Evolutionary conservation across 768 basidiomycete genomes (phyloP).

Genomic region (Phanerodontia chrysosporium): DNA sequence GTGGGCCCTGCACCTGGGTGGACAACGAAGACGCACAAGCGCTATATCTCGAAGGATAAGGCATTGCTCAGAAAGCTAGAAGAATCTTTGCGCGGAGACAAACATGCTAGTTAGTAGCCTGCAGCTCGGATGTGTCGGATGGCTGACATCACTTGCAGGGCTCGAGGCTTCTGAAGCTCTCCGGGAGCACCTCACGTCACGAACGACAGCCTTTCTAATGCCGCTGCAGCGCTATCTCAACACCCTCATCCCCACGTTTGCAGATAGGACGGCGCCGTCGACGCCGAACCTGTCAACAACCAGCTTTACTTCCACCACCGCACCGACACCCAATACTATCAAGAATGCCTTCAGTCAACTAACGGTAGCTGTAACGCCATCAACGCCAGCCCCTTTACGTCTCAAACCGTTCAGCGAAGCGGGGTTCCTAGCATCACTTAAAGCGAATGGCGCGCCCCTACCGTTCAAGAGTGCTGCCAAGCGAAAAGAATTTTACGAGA

Average conservation of each 20-base stretch:
- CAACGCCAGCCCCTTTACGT: constrained; percentile 27
- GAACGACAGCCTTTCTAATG: constrained; percentile 82
- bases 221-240: constrained; percentile 91
- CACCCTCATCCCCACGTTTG: constrained; percentile 73
- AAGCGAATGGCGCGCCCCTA: constrained; percentile 61
- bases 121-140: background rate
- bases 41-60: constrained; percentile 84
- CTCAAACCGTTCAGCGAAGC: constrained; percentile 68
- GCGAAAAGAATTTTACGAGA: constrained; percentile 71
- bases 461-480: constrained; percentile 69
- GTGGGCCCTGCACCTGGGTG: constrained; percentile 64
- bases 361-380: constrained; percentile 23
- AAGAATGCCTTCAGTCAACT: constrained; percentile 9
- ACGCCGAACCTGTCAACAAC: constrained; percentile 9
- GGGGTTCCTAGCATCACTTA: constrained; percentile 71
- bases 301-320: background rate
- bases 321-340: background rate
- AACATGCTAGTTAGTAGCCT: constrained; percentile 50
- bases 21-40: constrained; percentile 74
- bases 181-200: constrained; percentile 77
- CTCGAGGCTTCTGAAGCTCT: constrained; percentile 61
- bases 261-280: constrained; percentile 32
- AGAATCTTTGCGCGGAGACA: constrained; percentile 45
- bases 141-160: constrained; percentile 33
- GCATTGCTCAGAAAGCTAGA: constrained; percentile 70